These are phyloP conservation scores for Pleurotus sapidus DNA, from an alignment of 768 basidiomycete genomes.

Conservation along the genomic window DNA sequence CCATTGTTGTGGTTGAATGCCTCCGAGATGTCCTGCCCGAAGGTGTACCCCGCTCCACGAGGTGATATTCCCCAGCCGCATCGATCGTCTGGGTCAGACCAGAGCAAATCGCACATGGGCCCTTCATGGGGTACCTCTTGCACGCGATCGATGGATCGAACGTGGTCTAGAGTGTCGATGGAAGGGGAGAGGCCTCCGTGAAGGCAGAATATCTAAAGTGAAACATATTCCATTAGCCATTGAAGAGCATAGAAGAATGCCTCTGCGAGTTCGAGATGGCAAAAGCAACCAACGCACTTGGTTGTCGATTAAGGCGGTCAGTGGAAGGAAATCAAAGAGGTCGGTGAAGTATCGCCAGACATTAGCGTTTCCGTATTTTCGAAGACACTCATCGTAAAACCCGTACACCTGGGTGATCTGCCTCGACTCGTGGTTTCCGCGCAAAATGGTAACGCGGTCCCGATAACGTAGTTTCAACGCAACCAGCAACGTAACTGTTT, in stretches of 20 bases:
- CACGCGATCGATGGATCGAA: conserved; percentile 96
- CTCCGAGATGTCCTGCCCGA: conserved; percentile 98
- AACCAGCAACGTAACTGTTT: conserved; percentile 96
- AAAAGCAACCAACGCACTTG: conserved; percentile 65
- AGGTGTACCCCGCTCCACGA: conserved; percentile 97
- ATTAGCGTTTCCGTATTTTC: conserved; percentile 99
- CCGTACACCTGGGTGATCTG: conserved; percentile 99
- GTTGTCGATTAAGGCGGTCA: conserved; percentile 97
- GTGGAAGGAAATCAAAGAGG: conserved; percentile 95
- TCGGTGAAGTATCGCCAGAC: conserved; percentile 99
- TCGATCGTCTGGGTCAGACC: conserved; percentile 99
- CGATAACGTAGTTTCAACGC: conserved; percentile 97
- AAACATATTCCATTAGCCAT: background rate
- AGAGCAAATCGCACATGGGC: conserved; percentile 98
- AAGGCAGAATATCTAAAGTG: conserved; percentile 89
- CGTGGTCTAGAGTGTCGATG: conserved; percentile 99
- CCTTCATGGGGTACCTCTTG: conserved; percentile 99
- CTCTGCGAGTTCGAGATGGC: background rate
- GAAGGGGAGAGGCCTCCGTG: conserved; percentile 98
- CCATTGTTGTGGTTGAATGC: conserved; percentile 99
- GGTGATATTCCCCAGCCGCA: conserved; percentile 99
- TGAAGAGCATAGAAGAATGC: background rate
- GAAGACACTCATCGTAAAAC: conserved; percentile 98
- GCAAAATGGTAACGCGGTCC: conserved; percentile 95
- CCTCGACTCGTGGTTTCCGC: conserved; percentile 98